A percentile compares a stretch with the other conserved stretches of the same genome.
Evolutionary conservation across 140 eudicot species (phyloP).

Genomic region (Flaveria floridana): DNA sequence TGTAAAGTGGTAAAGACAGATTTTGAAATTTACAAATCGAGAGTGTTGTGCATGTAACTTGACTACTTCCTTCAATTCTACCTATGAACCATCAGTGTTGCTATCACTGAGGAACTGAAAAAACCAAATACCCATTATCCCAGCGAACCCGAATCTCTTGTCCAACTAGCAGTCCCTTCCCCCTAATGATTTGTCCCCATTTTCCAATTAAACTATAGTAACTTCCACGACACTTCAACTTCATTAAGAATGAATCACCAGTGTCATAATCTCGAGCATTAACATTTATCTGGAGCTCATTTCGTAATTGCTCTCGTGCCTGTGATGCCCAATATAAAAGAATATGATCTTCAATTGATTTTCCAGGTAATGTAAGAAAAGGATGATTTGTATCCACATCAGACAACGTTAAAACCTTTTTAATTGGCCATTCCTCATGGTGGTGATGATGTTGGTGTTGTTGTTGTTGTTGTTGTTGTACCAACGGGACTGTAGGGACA

Average conservation of each 20-base stretch:
- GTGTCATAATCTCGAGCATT: slow-evolving; percentile 69
- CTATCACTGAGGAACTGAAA: slow-evolving; percentile 68
- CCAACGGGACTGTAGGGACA: slow-evolving; percentile 36
- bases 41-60: slow-evolving; percentile 32
- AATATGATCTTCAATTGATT: slow-evolving; percentile 70
- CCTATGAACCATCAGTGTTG: slow-evolving; percentile 38
- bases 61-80: slow-evolving; percentile 39
- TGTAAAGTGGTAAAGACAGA: slow-evolving; percentile 31
- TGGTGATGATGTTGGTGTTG: not conserved
- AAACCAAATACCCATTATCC: slow-evolving; percentile 67
- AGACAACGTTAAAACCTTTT: slow-evolving; percentile 61
- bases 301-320: slow-evolving; percentile 69
- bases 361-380: slow-evolving; percentile 70
- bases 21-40: slow-evolving; percentile 33
- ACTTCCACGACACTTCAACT: slow-evolving; percentile 39
- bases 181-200: slow-evolving; percentile 78
- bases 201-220: slow-evolving; percentile 68
- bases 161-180: slow-evolving; percentile 68
- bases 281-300: slow-evolving; percentile 52
- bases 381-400: slow-evolving; percentile 83
- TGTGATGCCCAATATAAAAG: slow-evolving; percentile 66
- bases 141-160: slow-evolving; percentile 73
- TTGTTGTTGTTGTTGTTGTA: slow-evolving; percentile 7
- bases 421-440: slow-evolving; percentile 68
- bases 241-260: slow-evolving; percentile 47